Evolutionary conservation across 768 basidiomycete species (phyloP), one percentile per base, ranked within the genome.

Genomic region (Lactarius quietus): DNA sequence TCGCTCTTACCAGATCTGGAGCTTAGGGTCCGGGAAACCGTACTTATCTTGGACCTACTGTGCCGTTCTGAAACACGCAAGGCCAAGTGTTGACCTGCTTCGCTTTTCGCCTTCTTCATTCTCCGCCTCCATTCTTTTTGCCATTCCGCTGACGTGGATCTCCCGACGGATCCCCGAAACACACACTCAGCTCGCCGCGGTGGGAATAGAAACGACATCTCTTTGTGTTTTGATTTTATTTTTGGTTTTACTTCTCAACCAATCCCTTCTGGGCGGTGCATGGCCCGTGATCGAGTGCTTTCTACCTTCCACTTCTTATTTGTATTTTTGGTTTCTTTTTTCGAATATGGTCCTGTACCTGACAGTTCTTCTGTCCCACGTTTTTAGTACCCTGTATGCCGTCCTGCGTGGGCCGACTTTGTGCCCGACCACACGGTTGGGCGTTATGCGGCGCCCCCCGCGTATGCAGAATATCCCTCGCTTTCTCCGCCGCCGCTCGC

Each of bases 401-500:
- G 74, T 5, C 81, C 81, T 10, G 74, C 83, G 0, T 92, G 89
- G 88, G 77, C 78, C 20, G 80, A 84, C 54, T 90, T 85, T 67
- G 70, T 77, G 10, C 83, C 83, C 8, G 69, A 71, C 33, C 71
- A 73, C 8, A 64, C 56, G 0, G 35, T 36, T 33, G 62, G 59
- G n/a, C 61, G 55, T 10, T 52, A 26, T 41, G 67, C 59, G 20
- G n/a, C 38, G 9, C 66, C 65, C 0, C 61, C 64, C n/a, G 62
- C 63, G 6, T 71, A 71, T 70, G 80, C 79, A 3, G 75, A 80
- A 67, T 68, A 73, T 7, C 78, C 83, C 60, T 75, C 75, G 51
- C 73, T 91, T 43, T 76, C 74, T 43, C 82, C 86, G 17, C 85
- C 86, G 7, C 83, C 88, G 7, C 80, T 89, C 45, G 85, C 88